phyloP scores from a whole-genome alignment of 1,284 basidiomycete species.

The Sanghuangporus sanghuang region DNA sequence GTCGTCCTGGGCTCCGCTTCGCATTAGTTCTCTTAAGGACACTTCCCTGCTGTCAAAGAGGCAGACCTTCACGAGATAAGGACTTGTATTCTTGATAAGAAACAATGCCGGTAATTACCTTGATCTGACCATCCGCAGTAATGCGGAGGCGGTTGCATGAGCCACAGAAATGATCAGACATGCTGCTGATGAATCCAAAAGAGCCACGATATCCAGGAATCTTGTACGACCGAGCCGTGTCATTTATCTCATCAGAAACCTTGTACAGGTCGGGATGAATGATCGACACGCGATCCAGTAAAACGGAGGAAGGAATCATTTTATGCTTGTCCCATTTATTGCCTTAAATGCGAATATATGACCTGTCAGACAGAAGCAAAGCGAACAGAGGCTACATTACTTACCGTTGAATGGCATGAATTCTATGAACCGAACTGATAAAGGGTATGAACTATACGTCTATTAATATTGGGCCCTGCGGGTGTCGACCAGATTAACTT shows the following conservation, averaged over 20 bases:
- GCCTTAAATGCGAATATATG: slow-evolving; percentile 36
- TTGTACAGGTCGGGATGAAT: slow-evolving; percentile 47
- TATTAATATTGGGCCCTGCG: not conserved
- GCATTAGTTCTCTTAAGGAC: slow-evolving; percentile 72
- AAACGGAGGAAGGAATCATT: slow-evolving; percentile 69
- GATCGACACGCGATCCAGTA: slow-evolving; percentile 46
- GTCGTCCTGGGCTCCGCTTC: slow-evolving; percentile 57
- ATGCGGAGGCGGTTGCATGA: slow-evolving; percentile 82
- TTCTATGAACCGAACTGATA: slow-evolving; percentile 85
- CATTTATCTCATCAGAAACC: slow-evolving; percentile 64
- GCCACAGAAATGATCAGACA: slow-evolving; percentile 89
- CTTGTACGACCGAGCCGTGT: slow-evolving; percentile 77
- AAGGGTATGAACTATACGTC: slow-evolving; percentile 33
- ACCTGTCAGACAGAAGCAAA: not conserved
- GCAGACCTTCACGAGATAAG: slow-evolving; percentile 54
- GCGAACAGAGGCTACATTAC: slow-evolving; percentile 12
- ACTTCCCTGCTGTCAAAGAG: slow-evolving; percentile 84
- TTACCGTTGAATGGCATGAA: slow-evolving; percentile 90
- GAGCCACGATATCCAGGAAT: slow-evolving; percentile 70
- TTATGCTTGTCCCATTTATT: slow-evolving; percentile 84
- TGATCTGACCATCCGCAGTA: slow-evolving; percentile 87
- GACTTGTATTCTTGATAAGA: not conserved
- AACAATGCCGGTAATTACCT: slow-evolving; percentile 41
- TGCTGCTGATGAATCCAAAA: slow-evolving; percentile 86
- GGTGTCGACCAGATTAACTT: not conserved